Evolutionary conservation across 2,329 filamentous ascomycete species (phyloP).

Genomic region (Ceratocystis colombiana): DNA sequence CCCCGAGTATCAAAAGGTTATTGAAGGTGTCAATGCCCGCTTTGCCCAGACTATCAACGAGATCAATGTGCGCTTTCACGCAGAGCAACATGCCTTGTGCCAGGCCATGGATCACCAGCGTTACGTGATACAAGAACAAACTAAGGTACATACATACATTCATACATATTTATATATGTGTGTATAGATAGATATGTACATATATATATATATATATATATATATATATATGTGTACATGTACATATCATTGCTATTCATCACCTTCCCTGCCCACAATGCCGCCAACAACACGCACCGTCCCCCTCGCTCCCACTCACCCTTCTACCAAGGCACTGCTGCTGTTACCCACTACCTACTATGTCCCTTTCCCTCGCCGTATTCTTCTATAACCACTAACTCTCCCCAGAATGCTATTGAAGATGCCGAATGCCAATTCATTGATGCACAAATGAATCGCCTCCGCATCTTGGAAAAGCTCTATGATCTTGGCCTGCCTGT

Average conservation of each 20-base stretch:
- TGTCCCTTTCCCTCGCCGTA: background rate
- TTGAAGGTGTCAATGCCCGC: slow-evolving; percentile 42
- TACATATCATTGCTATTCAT: too few relatives aligned
- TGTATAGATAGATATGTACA: background rate
- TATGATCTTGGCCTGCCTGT: slow-evolving; percentile 38
- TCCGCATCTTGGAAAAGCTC: slow-evolving; percentile 39
- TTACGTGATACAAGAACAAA: slow-evolving; percentile 26
- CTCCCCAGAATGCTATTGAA: slow-evolving; percentile 33
- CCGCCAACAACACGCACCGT: too few relatives aligned
- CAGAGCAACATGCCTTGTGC: slow-evolving; percentile 23
- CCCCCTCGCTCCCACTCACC: too few relatives aligned
- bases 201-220: too few relatives aligned
- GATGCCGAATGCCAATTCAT: slow-evolving; percentile 37
- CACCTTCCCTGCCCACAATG: too few relatives aligned
- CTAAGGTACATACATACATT: slow-evolving; percentile 26
- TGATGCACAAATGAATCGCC: slow-evolving; percentile 39
- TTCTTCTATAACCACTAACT: slow-evolving; percentile 13
- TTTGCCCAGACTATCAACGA: slow-evolving; percentile 31
- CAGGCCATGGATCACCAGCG: slow-evolving; percentile 24
- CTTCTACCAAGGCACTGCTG: too few relatives aligned
- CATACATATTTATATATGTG: background rate
- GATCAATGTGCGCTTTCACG: slow-evolving; percentile 26
- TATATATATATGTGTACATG: too few relatives aligned
- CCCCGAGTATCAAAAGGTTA: slow-evolving; percentile 44
- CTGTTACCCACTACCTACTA: background rate